Evolutionary conservation across 768 basidiomycete genomes (phyloP).

Genomic region (Agaricus blazei): DNA sequence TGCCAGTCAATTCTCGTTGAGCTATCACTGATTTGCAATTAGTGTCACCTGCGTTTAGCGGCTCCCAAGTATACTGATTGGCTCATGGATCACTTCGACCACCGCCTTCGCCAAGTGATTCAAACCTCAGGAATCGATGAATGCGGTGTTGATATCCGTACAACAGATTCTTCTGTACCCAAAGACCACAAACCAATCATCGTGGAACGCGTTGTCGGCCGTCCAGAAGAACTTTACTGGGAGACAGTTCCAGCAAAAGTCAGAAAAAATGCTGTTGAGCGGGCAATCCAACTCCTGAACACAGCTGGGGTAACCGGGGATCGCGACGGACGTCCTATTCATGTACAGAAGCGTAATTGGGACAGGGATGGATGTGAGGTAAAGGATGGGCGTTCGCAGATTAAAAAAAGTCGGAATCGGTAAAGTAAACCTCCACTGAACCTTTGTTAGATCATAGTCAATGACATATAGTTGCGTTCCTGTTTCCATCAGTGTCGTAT

Average conservation of each 20-base stretch:
- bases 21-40: background rate
- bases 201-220: conserved; percentile 57
- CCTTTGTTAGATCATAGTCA: too few relatives aligned
- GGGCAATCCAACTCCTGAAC: conserved; percentile 22
- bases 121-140: conserved; percentile 57
- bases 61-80: conserved; percentile 39
- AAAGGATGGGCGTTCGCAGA: background rate
- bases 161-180: conserved; percentile 2
- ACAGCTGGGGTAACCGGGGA: background rate
- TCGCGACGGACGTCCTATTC: too few relatives aligned
- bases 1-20: background rate
- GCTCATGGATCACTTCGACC: conserved; percentile 41
- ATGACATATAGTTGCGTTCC: too few relatives aligned
- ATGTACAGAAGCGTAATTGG: too few relatives aligned
- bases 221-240: conserved; percentile 72
- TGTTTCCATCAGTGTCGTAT: too few relatives aligned
- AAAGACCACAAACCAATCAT: conserved; percentile 25
- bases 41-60: conserved; percentile 69
- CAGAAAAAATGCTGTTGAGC: conserved; percentile 53
- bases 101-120: conserved; percentile 17
- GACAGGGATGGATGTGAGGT: background rate
- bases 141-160: conserved; percentile 25
- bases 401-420: too few relatives aligned
- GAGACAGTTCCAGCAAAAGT: conserved; percentile 74
- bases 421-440: too few relatives aligned